phyloP scores from a whole-genome alignment of 805 yeast species.

The Spencermartinsiella europaea region DNA sequence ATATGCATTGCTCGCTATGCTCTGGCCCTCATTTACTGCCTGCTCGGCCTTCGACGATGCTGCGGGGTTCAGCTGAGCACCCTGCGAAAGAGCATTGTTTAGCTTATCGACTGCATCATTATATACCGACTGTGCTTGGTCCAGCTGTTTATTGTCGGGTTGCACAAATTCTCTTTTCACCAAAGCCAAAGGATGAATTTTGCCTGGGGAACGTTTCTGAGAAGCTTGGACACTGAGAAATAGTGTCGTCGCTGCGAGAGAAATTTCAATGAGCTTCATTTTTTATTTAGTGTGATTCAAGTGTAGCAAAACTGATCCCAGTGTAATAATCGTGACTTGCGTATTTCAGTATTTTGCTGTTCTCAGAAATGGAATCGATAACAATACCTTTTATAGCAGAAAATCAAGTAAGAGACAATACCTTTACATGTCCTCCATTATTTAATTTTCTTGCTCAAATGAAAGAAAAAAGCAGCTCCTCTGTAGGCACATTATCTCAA shows the following conservation, averaged over 20 bases:
- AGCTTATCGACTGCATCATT: slow-evolving; percentile 6
- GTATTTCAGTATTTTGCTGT: too few species aligned
- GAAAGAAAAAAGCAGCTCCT: too few species aligned
- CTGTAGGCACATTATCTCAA: too few species aligned
- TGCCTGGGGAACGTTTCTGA: neutral
- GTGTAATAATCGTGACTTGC: too few species aligned
- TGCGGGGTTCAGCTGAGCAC: slow-evolving; percentile 5
- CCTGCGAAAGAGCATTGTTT: slow-evolving; percentile 1
- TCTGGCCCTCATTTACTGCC: slow-evolving; percentile 6
- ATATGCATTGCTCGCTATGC: slow-evolving; percentile 1
- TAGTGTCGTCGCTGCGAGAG: neutral
- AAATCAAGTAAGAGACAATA: too few species aligned
- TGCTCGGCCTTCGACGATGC: slow-evolving; percentile 7
- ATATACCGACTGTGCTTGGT: slow-evolving; percentile 4
- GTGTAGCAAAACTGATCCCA: too few species aligned
- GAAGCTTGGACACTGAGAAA: neutral
- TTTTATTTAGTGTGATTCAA: too few species aligned
- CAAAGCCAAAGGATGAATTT: neutral
- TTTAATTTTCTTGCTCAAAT: too few species aligned
- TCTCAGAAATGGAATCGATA: too few species aligned
- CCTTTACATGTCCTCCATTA: too few species aligned
- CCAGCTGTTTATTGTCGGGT: neutral
- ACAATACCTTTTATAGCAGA: too few species aligned
- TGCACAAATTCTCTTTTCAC: neutral
- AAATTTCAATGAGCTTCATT: neutral